Evolutionary conservation across 495 filamentous ascomycete species (phyloP), one percentile per base, ranked within the genome.

Genomic region (Penicillium crystallinum): DNA sequence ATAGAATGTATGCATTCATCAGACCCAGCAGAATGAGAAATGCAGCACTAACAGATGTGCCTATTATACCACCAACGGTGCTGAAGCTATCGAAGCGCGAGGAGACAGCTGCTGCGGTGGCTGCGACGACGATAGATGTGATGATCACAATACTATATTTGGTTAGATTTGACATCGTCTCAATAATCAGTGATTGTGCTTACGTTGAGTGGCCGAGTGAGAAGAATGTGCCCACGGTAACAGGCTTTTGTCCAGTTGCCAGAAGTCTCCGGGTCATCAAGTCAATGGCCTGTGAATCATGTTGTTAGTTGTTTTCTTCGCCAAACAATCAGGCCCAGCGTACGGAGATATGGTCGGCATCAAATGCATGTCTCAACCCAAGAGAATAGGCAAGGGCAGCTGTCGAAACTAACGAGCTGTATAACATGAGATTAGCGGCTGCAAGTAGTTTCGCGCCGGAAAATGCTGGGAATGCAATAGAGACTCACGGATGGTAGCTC

Each of bases 151-250:
- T 89, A 1, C 80, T 85, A 11, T 2, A 22, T 12, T 12, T 14
- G 9, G 33, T 48, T 6, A 48, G 46, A 37, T 25, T 21, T 31
- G n/a, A 27, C 34, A 45, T 4, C 40, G 23, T 19, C 17, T 18
- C 22, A 22, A 5, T 6, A 27, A 18, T 4, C 6, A 18, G 22
- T 21, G 4, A 4, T 33, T 14, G 4, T 29, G 62, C 72, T 53
- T 62, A 83, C 66, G 91, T 96, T 10, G 87, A 93, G 68, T 97
- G 93, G 0, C 92, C 92, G 0, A 97, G 81, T 10, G 86, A 90
- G 75, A 97, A 97, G 57, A 90, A 97, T n/a, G 86, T 95, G 35
- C 92, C 92, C 6, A 97, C 91, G 0, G 91, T 87, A n/a, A 92
- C 91, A 7, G 92, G 90, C 7, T 81, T 81, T 64, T 91, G 88